Evolutionary conservation across 306 rosid species (phyloP), one percentile per base, ranked within the genome.

Genomic region (Mucuna pruriens): DNA sequence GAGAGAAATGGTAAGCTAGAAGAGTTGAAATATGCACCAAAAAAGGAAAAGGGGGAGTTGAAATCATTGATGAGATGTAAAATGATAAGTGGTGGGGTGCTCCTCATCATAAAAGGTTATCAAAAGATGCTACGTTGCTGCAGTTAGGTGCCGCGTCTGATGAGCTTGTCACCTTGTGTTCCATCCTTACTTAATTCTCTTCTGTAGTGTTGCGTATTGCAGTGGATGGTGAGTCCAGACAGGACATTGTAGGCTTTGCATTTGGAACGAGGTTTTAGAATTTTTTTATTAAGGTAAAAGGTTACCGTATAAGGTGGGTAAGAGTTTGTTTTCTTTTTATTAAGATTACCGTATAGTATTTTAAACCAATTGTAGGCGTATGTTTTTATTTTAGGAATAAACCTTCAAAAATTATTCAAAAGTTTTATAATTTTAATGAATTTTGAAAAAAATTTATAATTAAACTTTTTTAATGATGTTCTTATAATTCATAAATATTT

Each of bases 41-140:
- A 17, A 39, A 15, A 8, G 67, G 11, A 68, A 22, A 57, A 36
- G 40, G 49, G n/a, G n/a, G 34, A 46, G 44, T 23, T 13, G 46
- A 33, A 71, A 20, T 46, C 45, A 72, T 23, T n/a, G 29, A 46
- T 26, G 38, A n/a, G 71, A 55, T 6, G 39, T 4, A 26, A 13
- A 39, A 57, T 22, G 69, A 57, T 31, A 26, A 17, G 26, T 39
- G 57, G 66, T n/a, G 71, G 78, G 79, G 75, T 36, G 34, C 58
- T 49, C 34, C 6, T 31, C 63, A 51, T 71, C 52, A 83, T 61
- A 11, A 58, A 58, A 51, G 52, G 65, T 3, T 1, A 45, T 13
- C 70, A 54, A 60, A 75, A 76, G 79, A 83, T 70, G 83, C 54
- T 49, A 5, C n/a, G 79, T 60, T 36, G 20, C 52, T 5, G 73